These are phyloP conservation scores for Aphanomyces stellatus DNA, from an alignment of 352 stramenopile genomes.

Conservation along the genomic window DNA sequence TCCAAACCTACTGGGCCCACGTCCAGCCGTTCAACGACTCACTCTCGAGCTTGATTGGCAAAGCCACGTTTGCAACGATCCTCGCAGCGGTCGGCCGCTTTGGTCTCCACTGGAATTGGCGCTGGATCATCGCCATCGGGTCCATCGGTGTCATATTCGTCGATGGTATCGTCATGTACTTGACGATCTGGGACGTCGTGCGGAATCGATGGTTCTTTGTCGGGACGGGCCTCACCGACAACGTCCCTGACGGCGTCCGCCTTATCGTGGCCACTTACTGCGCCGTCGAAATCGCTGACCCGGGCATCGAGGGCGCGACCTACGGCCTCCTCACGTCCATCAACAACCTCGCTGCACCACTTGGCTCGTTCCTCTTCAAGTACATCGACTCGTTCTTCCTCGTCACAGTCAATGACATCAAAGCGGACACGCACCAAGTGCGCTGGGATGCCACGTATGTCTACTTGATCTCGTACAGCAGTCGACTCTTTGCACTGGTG, in stretches of 20 bases:
- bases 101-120: conserved; percentile 17
- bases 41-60: neutral
- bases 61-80: neutral
- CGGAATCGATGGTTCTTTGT: conserved; percentile 18
- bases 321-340: neutral
- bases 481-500: no score
- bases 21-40: conserved; percentile 17
- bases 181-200: conserved; percentile 14
- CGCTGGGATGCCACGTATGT: no score
- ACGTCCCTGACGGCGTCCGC: neutral
- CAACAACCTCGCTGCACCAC: conserved; percentile 19
- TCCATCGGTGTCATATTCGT: neutral
- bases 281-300: conserved; percentile 17
- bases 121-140: neutral
- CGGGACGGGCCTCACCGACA: neutral
- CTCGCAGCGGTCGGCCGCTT: neutral
- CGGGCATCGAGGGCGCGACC: neutral
- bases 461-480: no score
- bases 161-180: conserved; percentile 5
- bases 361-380: neutral
- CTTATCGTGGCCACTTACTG: conserved; percentile 21
- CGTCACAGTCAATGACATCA: neutral
- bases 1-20: conserved; percentile 1
- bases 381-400: neutral
- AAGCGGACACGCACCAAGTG: no score